Conservation (phyloP, 805 yeast genomes). For the Candida vartiovaarae region DNA sequence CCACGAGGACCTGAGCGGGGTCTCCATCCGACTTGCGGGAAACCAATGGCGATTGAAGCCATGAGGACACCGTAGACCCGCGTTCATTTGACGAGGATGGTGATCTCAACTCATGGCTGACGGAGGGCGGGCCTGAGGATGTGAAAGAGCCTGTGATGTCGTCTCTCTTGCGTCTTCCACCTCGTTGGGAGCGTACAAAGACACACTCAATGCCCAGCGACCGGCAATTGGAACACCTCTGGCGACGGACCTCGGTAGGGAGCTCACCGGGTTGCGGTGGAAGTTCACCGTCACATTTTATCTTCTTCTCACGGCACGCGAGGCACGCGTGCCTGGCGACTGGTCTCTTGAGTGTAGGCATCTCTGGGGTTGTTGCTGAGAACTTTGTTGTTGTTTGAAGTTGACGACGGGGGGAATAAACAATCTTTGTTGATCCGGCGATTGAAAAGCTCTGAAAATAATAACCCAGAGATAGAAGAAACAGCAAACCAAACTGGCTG, state of each 20-base stretch:
- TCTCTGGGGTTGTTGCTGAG: neutral
- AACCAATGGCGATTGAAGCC: constrained; percentile 6
- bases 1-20: constrained; percentile 9
- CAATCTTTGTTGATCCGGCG: too few species aligned
- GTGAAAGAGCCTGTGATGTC: neutral
- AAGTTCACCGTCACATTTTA: constrained; percentile 59
- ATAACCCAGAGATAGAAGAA: too few species aligned
- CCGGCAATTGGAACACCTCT: constrained; percentile 43
- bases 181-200: constrained; percentile 49
- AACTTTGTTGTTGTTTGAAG: neutral
- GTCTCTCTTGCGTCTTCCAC: constrained; percentile 40
- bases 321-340: constrained; percentile 60
- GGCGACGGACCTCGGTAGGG: constrained; percentile 18
- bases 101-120: neutral
- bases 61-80: neutral
- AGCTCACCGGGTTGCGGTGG: constrained; percentile 22
- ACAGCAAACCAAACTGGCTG: too few species aligned
- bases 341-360: constrained; percentile 26
- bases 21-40: constrained; percentile 4
- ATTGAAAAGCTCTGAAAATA: too few species aligned
- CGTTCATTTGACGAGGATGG: neutral
- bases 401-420: neutral
- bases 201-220: constrained; percentile 41
- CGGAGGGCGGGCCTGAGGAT: neutral
- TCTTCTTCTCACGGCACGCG: constrained; percentile 56